Evolutionary conservation across 441 rosid genomes (phyloP).

Genomic region (Bocquillonia castaneifolia): DNA sequence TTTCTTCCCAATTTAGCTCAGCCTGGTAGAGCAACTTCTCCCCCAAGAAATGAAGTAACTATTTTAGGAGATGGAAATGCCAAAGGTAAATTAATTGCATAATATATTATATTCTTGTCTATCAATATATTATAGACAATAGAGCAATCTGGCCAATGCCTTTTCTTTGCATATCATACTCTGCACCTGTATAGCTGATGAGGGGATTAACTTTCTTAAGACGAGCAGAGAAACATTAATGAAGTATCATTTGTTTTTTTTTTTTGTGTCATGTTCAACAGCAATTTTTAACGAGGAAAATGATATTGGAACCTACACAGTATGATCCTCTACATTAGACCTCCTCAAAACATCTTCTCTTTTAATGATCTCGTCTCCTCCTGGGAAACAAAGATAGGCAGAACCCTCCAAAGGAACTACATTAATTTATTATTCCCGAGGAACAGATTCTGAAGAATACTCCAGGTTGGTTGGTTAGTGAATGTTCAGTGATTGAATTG

Average conservation of each 20-base stretch:
- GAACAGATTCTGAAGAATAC: conserved; percentile 50
- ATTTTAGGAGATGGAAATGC: conserved; percentile 58
- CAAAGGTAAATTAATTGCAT: conserved; percentile 42
- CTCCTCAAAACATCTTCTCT: conserved; percentile 43
- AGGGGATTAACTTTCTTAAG: background rate
- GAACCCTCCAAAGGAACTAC: conserved; percentile 42
- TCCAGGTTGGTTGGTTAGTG: conserved; percentile 31
- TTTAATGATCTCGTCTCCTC: conserved; percentile 52
- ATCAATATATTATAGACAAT: no score
- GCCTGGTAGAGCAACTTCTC: no score
- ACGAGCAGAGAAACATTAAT: no score
- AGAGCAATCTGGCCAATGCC: no score
- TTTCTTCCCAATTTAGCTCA: no score
- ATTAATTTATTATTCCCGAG: conserved; percentile 53
- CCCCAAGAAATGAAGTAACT: conserved; percentile 48
- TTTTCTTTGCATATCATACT: background rate
- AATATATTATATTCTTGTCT: no score
- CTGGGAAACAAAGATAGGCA: conserved; percentile 57
- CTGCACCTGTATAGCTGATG: background rate
- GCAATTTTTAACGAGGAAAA: conserved; percentile 51
- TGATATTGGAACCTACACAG: conserved; percentile 58
- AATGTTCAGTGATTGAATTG: no score
- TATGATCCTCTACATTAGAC: conserved; percentile 51
- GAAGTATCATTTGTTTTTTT: no score
- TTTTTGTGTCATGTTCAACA: conserved; percentile 8